Evolutionary conservation across 768 basidiomycete species (phyloP).

Genomic region (Mycena floridula): DNA sequence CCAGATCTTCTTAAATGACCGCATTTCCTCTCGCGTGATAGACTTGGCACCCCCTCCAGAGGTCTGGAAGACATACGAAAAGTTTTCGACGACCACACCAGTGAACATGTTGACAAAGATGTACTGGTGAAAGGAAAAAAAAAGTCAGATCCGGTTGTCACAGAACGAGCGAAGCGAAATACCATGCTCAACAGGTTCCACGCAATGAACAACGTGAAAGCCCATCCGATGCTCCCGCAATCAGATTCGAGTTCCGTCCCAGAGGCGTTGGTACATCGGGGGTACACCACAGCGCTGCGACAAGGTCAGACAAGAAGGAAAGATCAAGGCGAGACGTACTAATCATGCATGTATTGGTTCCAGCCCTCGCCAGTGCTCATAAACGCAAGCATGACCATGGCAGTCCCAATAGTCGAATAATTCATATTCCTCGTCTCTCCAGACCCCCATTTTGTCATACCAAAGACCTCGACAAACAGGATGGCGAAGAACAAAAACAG

Average conservation of each 20-base stretch:
- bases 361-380: slow-evolving; percentile 94
- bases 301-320: slow-evolving; percentile 1
- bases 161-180: slow-evolving; percentile 12
- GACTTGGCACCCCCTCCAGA: slow-evolving; percentile 75
- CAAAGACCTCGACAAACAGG: slow-evolving; percentile 85
- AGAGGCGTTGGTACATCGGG: slow-evolving; percentile 66
- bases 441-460: slow-evolving; percentile 79
- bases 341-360: slow-evolving; percentile 98
- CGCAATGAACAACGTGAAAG: slow-evolving; percentile 82
- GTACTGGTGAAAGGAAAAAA: slow-evolving; percentile 45
- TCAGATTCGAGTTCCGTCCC: slow-evolving; percentile 57
- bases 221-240: slow-evolving; percentile 82
- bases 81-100: slow-evolving; percentile 93
- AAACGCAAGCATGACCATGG: slow-evolving; percentile 86
- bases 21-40: slow-evolving; percentile 87
- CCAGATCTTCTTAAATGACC: slow-evolving; percentile 94
- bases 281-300: slow-evolving; percentile 63
- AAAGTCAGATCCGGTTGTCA: background rate
- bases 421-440: slow-evolving; percentile 67
- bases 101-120: slow-evolving; percentile 97
- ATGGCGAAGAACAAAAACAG: slow-evolving; percentile 91
- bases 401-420: slow-evolving; percentile 71
- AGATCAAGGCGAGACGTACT: slow-evolving; percentile 47
- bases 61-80: slow-evolving; percentile 91
- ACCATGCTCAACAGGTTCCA: slow-evolving; percentile 98